Evolutionary conservation across 23 red algal species (phyloP).

Genomic region (Gracilaria domingensis): DNA sequence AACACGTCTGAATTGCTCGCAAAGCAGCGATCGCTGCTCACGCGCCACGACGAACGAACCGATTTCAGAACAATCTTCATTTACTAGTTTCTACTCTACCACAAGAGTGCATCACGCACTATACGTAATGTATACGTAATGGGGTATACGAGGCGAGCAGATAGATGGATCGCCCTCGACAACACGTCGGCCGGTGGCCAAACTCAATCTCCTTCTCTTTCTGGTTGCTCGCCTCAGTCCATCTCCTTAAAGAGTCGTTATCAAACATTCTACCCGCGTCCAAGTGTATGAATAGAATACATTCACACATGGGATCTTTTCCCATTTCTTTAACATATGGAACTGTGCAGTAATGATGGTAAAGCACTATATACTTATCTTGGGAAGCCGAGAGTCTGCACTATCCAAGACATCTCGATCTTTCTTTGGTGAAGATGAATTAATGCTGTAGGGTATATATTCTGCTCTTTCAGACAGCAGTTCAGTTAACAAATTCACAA

Average conservation of each 20-base stretch:
- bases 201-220: background rate
- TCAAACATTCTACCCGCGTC: background rate
- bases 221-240: background rate
- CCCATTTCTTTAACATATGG: constrained; percentile 57
- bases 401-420: constrained; percentile 51
- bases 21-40: too few relatives aligned
- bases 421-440: constrained; percentile 34
- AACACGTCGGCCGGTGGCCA: background rate
- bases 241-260: background rate
- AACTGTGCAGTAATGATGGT: constrained; percentile 43
- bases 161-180: background rate
- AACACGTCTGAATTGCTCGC: too few relatives aligned
- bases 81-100: constrained; percentile 13
- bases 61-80: background rate
- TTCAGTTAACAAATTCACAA: constrained; percentile 54
- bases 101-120: background rate
- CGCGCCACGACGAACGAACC: background rate
- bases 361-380: constrained; percentile 54
- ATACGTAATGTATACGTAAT: too few relatives aligned
- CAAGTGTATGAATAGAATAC: constrained; percentile 47
- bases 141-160: background rate
- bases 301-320: constrained; percentile 45
- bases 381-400: constrained; percentile 49
- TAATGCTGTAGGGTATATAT: constrained; percentile 45
- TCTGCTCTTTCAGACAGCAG: constrained; percentile 42